phyloP scores from a whole-genome alignment of 345 rosid genomes.

The Boechera stricta region DNA sequence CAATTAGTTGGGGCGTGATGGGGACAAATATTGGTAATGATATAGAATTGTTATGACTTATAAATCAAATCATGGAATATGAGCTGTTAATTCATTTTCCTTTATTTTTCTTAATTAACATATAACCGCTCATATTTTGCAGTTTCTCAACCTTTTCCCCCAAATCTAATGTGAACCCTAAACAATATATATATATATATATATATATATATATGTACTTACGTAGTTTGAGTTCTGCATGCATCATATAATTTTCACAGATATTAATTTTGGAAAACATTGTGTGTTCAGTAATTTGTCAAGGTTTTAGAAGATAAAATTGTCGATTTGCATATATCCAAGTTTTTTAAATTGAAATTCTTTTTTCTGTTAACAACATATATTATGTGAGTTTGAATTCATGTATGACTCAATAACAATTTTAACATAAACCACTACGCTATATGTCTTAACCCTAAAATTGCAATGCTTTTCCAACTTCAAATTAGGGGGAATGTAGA shows the following conservation, averaged over 20 bases:
- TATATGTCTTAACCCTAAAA: neutral
- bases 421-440: neutral
- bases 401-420: neutral
- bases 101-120: neutral
- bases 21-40: constrained; percentile 37
- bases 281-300: neutral
- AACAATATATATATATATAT: neutral
- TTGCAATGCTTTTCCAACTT: neutral
- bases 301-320: neutral
- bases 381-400: neutral
- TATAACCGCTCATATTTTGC: constrained; percentile 13
- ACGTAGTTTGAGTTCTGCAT: neutral
- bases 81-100: constrained; percentile 29
- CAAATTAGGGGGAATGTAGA: neutral
- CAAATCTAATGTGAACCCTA: neutral
- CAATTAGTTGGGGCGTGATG: constrained; percentile 40
- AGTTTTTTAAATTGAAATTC: neutral
- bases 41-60: constrained; percentile 20
- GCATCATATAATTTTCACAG: neutral
- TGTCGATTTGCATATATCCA: neutral
- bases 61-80: constrained; percentile 29
- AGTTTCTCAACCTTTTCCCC: neutral
- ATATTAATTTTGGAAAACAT: neutral
- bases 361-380: no score
- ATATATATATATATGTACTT: neutral